Evolutionary conservation across 176 grass and related monocot genomes (phyloP).

Genomic region (Oryza rufipogon): DNA sequence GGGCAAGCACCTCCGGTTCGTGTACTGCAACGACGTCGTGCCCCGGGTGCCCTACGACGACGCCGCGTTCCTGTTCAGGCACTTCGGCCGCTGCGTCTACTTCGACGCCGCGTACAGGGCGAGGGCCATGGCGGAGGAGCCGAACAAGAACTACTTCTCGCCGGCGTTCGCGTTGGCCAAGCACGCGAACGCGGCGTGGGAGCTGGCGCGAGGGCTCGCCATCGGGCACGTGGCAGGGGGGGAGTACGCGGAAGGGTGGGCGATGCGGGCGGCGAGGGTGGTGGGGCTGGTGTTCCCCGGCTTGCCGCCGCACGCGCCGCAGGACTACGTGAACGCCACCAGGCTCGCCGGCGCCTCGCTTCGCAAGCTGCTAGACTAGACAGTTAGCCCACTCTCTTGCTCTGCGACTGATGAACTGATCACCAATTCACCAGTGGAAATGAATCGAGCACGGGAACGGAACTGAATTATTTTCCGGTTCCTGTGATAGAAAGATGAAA

Average conservation of each 20-base stretch:
- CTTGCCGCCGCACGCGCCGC: slow-evolving; percentile 64
- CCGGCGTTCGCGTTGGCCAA: slow-evolving; percentile 52
- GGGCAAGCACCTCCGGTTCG: slow-evolving; percentile 59
- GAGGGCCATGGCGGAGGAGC: slow-evolving; percentile 46
- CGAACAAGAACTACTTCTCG: slow-evolving; percentile 95
- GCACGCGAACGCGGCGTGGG: slow-evolving; percentile 65
- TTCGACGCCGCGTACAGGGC: slow-evolving; percentile 52
- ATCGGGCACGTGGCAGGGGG: slow-evolving; percentile 47
- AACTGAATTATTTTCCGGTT: too few relatives aligned
- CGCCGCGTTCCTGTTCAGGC: slow-evolving; percentile 61
- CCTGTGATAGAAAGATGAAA: too few relatives aligned
- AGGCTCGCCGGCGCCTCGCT: slow-evolving; percentile 52
- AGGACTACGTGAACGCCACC: slow-evolving; percentile 82
- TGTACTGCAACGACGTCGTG: slow-evolving; percentile 87
- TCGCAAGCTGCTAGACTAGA: neutral
- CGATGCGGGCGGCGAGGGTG: slow-evolving; percentile 38
- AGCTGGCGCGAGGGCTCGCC: slow-evolving; percentile 56
- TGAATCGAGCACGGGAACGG: neutral
- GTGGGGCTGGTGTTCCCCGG: slow-evolving; percentile 65
- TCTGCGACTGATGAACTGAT: neutral
- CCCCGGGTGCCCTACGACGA: slow-evolving; percentile 76
- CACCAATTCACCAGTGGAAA: neutral
- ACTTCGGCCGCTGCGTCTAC: slow-evolving; percentile 74
- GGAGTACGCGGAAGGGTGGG: slow-evolving; percentile 72
- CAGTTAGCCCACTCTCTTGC: neutral